Conservation (phyloP, 164 flowering plant species). For the Nymphaea colorata region DNA sequence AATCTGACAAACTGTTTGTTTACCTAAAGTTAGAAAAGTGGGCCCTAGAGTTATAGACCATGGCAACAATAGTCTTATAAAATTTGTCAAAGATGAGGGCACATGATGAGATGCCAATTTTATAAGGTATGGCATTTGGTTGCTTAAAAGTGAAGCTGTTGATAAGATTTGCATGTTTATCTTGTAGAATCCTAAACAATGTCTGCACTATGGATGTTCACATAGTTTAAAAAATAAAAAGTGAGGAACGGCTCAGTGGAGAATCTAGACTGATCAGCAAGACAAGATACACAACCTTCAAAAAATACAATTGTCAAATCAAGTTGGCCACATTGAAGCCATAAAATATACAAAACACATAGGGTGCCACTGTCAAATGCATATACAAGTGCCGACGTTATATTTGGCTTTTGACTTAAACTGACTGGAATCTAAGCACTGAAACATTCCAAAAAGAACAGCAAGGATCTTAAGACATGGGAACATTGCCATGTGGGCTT, state of each 20-base stretch:
- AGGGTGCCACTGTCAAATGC: background rate
- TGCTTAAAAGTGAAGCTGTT: background rate
- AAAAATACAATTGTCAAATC: background rate
- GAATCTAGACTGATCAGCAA: background rate
- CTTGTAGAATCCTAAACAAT: background rate
- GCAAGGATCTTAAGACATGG: background rate
- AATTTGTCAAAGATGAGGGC: background rate
- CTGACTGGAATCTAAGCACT: background rate
- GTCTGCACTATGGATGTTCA: background rate
- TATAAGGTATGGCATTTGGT: background rate
- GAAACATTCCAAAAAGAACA: background rate
- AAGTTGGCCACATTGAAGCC: background rate
- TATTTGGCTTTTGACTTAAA: background rate
- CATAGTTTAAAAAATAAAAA: too few relatives aligned
- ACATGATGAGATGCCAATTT: background rate
- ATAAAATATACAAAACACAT: background rate
- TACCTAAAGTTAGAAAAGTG: background rate
- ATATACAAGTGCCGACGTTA: background rate
- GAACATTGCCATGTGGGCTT: background rate
- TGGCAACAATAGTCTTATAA: background rate
- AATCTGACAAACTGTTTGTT: background rate
- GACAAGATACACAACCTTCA: background rate
- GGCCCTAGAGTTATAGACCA: background rate
- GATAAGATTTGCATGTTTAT: background rate
- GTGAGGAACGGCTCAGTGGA: background rate